Percentiles rank a stretch among this genome's conserved stretches.
These are phyloP conservation scores for Aspergillus avenaceus DNA, from an alignment of 495 filamentous ascomycete species.

Conservation along the genomic window DNA sequence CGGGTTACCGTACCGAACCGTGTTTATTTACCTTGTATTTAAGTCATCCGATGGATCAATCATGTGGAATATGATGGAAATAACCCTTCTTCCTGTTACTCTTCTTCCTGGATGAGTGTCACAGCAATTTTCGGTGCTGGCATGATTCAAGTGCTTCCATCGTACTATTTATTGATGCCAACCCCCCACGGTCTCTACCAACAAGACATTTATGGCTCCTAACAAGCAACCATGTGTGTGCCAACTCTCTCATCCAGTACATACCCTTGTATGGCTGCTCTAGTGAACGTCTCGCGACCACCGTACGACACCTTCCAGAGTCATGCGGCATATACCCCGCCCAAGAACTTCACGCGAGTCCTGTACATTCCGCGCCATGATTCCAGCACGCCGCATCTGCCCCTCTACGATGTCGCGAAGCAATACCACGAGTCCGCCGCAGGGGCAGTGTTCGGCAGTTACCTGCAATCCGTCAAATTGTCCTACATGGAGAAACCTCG, in stretches of 20 bases:
- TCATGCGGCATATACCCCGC: not conserved
- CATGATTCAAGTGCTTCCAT: not conserved
- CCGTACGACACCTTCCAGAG: not conserved
- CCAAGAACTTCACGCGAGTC: not conserved
- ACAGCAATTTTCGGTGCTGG: no score
- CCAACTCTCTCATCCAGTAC: not conserved
- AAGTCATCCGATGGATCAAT: no score
- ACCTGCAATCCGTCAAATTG: not conserved
- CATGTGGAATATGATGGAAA: no score
- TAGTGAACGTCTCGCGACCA: not conserved
- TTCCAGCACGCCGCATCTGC: not conserved
- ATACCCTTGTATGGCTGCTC: not conserved
- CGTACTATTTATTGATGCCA: not conserved
- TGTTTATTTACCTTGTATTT: no score
- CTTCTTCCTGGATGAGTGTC: no score
- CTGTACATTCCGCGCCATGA: conserved; percentile 1
- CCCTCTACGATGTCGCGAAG: not conserved
- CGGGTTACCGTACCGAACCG: no score
- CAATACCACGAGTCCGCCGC: not conserved
- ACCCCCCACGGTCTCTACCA: no score
- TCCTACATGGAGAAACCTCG: not conserved
- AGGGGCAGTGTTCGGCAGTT: not conserved
- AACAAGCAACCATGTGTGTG: not conserved
- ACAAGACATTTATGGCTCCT: no score
- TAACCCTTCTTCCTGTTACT: no score